Conservation (phyloP, 1,284 basidiomycete genomes). For the Moniliella sp. region DNA sequence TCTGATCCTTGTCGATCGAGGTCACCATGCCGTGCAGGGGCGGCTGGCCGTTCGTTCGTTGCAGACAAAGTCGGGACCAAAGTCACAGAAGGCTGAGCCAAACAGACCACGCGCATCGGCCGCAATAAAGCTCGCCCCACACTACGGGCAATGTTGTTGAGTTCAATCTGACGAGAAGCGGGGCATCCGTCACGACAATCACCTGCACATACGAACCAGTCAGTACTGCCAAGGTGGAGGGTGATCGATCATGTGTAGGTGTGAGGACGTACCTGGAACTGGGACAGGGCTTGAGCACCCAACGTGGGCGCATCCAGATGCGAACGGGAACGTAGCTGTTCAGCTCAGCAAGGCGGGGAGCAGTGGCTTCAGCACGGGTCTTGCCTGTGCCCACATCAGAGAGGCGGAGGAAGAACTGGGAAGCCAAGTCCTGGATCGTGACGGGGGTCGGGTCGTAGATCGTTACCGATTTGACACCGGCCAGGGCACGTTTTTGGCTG, state of each 20-base stretch:
- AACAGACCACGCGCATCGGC: constrained; percentile 84
- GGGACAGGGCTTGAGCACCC: constrained; percentile 11
- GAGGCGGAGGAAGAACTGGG: constrained; percentile 84
- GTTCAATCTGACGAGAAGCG: constrained; percentile 69
- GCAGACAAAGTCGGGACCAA: constrained; percentile 77
- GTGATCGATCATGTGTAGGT: constrained; percentile 38
- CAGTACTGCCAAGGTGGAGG: not conserved
- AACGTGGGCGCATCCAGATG: constrained; percentile 36
- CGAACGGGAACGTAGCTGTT: constrained; percentile 89
- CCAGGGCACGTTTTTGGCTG: constrained; percentile 89
- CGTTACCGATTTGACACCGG: constrained; percentile 92
- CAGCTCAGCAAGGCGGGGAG: constrained; percentile 74
- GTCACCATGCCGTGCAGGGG: constrained; percentile 86
- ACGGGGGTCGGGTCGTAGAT: constrained; percentile 81
- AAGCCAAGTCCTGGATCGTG: constrained; percentile 65
- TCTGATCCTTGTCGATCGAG: constrained; percentile 42
- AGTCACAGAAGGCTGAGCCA: constrained; percentile 88
- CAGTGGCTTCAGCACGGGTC: constrained; percentile 57
- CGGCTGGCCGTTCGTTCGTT: constrained; percentile 89
- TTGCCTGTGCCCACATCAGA: constrained; percentile 54
- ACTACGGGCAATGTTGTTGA: constrained; percentile 53
- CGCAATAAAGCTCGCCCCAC: constrained; percentile 63
- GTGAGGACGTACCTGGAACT: constrained; percentile 38
- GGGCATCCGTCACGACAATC: constrained; percentile 67
- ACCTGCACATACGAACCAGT: constrained; percentile 30